Conservation (phyloP, 805 yeast species). For the Myxozyma mucilagina region DNA sequence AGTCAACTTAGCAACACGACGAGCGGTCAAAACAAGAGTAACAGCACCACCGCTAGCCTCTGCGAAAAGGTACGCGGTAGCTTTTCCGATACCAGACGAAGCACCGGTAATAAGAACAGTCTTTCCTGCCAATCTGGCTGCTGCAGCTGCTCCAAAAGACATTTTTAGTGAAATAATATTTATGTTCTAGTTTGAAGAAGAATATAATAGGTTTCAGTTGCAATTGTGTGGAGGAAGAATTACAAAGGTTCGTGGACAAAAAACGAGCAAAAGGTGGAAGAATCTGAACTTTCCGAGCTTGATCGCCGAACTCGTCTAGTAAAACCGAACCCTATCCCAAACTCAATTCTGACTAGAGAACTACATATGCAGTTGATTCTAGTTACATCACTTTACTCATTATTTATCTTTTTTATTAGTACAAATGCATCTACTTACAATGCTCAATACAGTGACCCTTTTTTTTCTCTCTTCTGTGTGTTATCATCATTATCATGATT, state of each 20-base stretch:
- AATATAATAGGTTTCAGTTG: not conserved
- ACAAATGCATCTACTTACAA: not conserved
- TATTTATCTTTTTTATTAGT: not conserved
- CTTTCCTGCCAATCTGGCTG: constrained; percentile 77
- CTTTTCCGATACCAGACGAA: constrained; percentile 91
- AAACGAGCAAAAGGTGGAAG: no score
- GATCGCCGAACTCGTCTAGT: no score
- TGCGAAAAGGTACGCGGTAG: constrained; percentile 87
- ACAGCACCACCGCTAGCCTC: constrained; percentile 69
- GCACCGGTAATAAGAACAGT: constrained; percentile 89
- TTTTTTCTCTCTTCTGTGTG: not conserved
- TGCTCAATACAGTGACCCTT: not conserved
- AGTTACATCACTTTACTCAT: not conserved
- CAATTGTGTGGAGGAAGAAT: not conserved
- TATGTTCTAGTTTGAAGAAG: not conserved
- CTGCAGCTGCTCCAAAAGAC: constrained; percentile 71
- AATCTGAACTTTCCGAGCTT: no score
- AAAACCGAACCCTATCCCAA: no score
- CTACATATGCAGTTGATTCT: no score
- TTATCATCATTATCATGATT: not conserved
- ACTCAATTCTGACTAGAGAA: no score
- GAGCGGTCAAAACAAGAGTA: constrained; percentile 73
- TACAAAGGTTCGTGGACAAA: no score
- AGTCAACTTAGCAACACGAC: constrained; percentile 65
- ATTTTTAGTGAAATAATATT: not conserved